These are phyloP conservation scores for Suillus subalutaceus DNA, from an alignment of 768 basidiomycete genomes.

Conservation along the genomic window DNA sequence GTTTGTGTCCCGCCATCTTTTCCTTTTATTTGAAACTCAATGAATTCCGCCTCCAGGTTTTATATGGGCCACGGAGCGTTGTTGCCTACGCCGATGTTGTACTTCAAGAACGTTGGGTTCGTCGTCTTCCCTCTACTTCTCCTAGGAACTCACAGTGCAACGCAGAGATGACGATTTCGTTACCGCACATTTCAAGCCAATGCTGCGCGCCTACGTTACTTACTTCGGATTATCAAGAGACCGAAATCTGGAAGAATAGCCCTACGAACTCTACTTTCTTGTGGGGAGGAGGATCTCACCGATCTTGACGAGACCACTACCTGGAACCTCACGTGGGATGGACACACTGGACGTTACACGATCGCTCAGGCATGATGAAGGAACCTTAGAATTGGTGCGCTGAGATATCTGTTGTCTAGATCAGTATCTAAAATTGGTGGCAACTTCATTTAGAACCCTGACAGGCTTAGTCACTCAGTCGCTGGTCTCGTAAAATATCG, in stretches of 20 bases:
- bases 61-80: too few species aligned
- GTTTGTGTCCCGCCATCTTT: too few species aligned
- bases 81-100: background rate
- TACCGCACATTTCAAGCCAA: background rate
- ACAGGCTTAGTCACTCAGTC: too few species aligned
- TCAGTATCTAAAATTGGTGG: too few species aligned
- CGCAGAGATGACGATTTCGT: background rate
- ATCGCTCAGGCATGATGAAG: too few species aligned
- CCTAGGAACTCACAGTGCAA: background rate
- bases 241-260: background rate
- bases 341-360: background rate
- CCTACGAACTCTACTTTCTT: background rate
- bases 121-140: background rate
- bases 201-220: constrained; percentile 4
- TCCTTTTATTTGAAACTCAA: too few species aligned
- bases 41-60: too few species aligned
- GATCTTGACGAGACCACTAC: background rate
- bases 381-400: too few species aligned
- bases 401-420: too few species aligned
- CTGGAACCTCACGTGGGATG: background rate
- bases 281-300: background rate
- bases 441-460: too few species aligned
- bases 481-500: too few species aligned
- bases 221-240: background rate
- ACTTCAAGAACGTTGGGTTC: background rate